Percentiles rank a stretch among this genome's conserved stretches.
phyloP scores from a whole-genome alignment of 208 protist species.

The Leishmania tarentolae region DNA sequence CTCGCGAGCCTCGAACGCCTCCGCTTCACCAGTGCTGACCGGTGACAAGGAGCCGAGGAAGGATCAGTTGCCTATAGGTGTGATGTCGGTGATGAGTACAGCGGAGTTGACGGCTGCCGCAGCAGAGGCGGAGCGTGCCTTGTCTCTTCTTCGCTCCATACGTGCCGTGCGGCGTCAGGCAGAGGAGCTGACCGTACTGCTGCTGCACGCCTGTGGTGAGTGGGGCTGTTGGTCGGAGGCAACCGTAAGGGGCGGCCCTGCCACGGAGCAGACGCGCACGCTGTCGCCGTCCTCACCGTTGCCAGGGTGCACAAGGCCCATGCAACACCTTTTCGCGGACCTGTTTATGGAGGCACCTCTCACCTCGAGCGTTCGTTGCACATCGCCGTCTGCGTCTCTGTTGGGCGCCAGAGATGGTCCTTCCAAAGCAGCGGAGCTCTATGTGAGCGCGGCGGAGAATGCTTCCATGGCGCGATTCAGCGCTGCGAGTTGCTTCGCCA shows the following conservation, averaged over 20 bases:
- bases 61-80: background rate
- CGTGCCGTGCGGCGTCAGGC: slow-evolving; percentile 55
- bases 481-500: background rate
- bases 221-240: slow-evolving; percentile 47
- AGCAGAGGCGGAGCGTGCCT: slow-evolving; percentile 34
- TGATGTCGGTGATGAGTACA: background rate
- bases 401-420: background rate
- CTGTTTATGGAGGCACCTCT: background rate
- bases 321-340: background rate
- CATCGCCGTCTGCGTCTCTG: background rate
- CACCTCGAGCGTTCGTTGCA: background rate
- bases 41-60: background rate
- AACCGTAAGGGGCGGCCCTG: background rate
- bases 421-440: too few species aligned
- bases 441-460: background rate
- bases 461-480: background rate
- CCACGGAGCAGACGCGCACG: background rate
- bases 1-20: background rate
- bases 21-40: background rate
- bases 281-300: background rate
- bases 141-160: slow-evolving; percentile 43
- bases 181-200: slow-evolving; percentile 48
- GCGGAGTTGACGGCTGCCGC: slow-evolving; percentile 1
- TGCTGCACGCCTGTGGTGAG: slow-evolving; percentile 59
- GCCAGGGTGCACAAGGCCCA: background rate